phyloP scores from a whole-genome alignment of 2,329 filamentous ascomycete species.

The Fusarium papillatum region DNA sequence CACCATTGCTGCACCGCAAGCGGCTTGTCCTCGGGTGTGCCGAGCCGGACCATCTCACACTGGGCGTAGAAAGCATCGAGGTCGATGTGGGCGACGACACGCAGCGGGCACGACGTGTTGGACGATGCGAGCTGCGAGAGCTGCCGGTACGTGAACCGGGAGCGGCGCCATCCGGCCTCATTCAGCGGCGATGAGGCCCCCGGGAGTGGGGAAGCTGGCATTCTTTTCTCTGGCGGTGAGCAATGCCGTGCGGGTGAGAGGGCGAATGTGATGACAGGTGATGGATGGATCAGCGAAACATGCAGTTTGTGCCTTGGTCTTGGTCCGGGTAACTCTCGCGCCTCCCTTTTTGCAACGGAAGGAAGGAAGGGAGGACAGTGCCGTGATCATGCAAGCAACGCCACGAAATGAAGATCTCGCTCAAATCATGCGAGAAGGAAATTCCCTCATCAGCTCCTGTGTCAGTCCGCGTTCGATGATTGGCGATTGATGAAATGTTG shows the following conservation, averaged over 20 bases:
- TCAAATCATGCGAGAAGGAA: background rate
- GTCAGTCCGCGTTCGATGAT: background rate
- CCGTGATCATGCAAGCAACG: conserved; percentile 5
- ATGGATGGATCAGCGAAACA: conserved; percentile 13
- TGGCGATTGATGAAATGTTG: background rate
- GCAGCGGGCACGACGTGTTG: conserved; percentile 80
- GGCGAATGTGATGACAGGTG: background rate
- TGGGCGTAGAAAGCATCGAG: conserved; percentile 98
- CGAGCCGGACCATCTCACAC: conserved; percentile 92
- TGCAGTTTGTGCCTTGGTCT: conserved; percentile 6
- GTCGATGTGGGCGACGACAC: conserved; percentile 92
- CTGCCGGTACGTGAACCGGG: conserved; percentile 88
- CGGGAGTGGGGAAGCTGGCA: conserved; percentile 40
- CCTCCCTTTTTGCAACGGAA: conserved; percentile 5
- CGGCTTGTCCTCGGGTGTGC: conserved; percentile 79
- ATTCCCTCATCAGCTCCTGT: background rate
- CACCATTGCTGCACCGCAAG: conserved; percentile 95
- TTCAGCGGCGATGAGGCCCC: conserved; percentile 45
- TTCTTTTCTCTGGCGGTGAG: conserved; percentile 18
- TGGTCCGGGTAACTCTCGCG: background rate
- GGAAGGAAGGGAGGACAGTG: background rate
- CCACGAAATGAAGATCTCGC: background rate
- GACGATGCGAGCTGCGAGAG: conserved; percentile 81
- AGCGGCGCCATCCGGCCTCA: conserved; percentile 57
- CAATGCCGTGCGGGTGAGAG: background rate